These are phyloP conservation scores for Coemansia sp. DNA, from an alignment of 192 early-diverging fungal genomes.

Conservation along the genomic window DNA sequence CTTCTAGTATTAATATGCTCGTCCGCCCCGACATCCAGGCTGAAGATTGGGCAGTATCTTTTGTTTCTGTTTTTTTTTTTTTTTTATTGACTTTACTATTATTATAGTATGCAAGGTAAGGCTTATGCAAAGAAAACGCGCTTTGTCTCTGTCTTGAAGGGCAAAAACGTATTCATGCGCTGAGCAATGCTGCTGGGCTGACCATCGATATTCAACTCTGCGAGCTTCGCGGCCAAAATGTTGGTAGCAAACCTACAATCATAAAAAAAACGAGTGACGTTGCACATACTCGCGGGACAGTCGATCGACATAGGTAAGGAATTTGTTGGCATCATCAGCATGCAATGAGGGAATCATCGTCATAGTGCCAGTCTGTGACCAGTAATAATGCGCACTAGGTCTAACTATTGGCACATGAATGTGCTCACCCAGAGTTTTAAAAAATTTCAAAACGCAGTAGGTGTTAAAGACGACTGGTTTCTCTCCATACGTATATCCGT, in stretches of 20 bases:
- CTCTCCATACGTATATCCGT: too few relatives aligned
- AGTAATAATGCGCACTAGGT: too few relatives aligned
- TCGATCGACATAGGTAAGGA: neutral
- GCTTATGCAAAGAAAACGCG: neutral
- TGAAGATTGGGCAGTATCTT: too few relatives aligned
- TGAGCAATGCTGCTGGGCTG: neutral
- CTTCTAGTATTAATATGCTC: too few relatives aligned
- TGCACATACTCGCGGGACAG: constrained; percentile 1
- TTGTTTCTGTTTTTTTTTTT: too few relatives aligned
- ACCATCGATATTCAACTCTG: neutral
- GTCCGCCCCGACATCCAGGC: too few relatives aligned
- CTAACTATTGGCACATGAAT: too few relatives aligned
- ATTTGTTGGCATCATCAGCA: neutral
- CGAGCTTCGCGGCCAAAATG: neutral
- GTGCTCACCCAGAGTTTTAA: too few relatives aligned
- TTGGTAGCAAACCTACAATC: neutral
- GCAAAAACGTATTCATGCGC: neutral
- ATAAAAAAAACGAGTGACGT: neutral
- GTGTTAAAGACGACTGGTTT: too few relatives aligned
- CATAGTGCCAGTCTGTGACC: neutral
- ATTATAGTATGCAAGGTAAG: neutral
- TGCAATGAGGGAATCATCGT: neutral
- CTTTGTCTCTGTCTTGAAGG: neutral
- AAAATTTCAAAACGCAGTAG: neutral
- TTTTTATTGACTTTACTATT: neutral